Base-by-base conservation (phyloP, 2,329 filamentous ascomycete genomes). In the Diaporthe destruens region DNA sequence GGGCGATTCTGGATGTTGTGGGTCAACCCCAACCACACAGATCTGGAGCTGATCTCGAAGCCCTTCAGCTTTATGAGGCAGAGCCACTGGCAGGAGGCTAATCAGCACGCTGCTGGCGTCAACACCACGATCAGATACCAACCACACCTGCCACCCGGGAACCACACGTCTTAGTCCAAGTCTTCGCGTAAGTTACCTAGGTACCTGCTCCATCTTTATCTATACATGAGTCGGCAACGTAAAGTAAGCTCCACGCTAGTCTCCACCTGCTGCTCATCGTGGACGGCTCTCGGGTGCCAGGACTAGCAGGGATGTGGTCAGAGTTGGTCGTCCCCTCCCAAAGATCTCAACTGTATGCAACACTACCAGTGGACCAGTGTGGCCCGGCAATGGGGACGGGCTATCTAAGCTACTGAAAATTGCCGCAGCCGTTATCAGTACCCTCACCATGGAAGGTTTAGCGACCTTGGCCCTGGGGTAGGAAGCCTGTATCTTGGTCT, bases 371-470 rank as follows among this genome's bases (percentile, higher is more conserved):
- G 23, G 4, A 36, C 39, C 61, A 53, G 47, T 25, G 14, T 23
- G 47, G 11, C 47, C 61, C 61, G 61, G 61, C 47, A 66, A 53
- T 18, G 47, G 32, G 29, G 47, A 25, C 3, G 25, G 36, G 44
- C 11, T 61, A 61, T 44, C 56, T 51, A 2, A 25, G 29, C n/a
- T 53, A 39, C 61, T 25, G 16, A 23, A 23, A 53, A 51, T 39
- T 66, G 32, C 61, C 61, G 61, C 32, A 66, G 47, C 61, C 47
- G 47, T 53, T 66, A 66, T 66, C 61, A 53, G 29, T 7, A 25
- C 29, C 32, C 47, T 51, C 18, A 16, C 29, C 18, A 53, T 65
- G 61, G 16, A 9, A 23, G 51, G 47, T 29, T 20, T 25, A 53
- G n/a, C 53, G 47, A 39, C 32, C 20, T 66, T 66, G 47, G 32